These are phyloP conservation scores for Myxozyma monticola DNA, from an alignment of 805 yeast genomes.

Conservation along the genomic window DNA sequence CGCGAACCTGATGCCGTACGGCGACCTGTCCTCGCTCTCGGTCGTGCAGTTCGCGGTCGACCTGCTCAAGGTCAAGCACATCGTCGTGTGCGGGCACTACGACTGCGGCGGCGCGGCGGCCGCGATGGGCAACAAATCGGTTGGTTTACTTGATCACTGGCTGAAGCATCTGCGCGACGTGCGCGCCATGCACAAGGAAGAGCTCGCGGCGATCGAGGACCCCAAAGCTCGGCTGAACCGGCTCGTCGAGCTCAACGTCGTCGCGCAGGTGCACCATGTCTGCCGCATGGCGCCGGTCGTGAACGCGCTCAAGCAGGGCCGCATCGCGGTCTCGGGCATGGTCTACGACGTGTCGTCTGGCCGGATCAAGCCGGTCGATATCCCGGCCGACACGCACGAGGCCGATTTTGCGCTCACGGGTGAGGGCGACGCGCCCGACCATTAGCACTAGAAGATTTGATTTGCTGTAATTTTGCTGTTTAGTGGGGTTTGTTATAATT, in stretches of 20 bases:
- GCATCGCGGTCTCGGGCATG: constrained; percentile 77
- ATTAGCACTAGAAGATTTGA: no score
- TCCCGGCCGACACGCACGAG: constrained; percentile 38
- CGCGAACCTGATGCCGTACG: constrained; percentile 69
- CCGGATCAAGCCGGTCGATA: constrained; percentile 48
- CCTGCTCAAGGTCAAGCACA: constrained; percentile 74
- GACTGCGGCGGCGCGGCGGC: constrained; percentile 95
- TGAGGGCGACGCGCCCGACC: constrained; percentile 5
- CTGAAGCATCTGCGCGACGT: constrained; percentile 64
- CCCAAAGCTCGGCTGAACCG: constrained; percentile 56
- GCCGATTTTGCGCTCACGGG: constrained; percentile 20
- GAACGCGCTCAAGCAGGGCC: constrained; percentile 59
- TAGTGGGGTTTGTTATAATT: no score
- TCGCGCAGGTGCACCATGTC: constrained; percentile 68
- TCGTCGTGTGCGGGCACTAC: constrained; percentile 89
- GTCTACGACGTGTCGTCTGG: constrained; percentile 84
- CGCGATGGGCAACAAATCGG: constrained; percentile 60
- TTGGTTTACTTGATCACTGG: constrained; percentile 75
- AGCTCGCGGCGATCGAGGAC: constrained; percentile 52
- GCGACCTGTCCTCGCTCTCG: constrained; percentile 72
- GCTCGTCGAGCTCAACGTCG: constrained; percentile 74
- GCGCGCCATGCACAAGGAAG: constrained; percentile 57
- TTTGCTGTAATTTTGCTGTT: no score
- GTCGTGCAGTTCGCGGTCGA: constrained; percentile 87
- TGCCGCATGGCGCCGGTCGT: constrained; percentile 63